Evolutionary conservation across 73 alveolate species (phyloP).

Genomic region (Stentor coeruleus): DNA sequence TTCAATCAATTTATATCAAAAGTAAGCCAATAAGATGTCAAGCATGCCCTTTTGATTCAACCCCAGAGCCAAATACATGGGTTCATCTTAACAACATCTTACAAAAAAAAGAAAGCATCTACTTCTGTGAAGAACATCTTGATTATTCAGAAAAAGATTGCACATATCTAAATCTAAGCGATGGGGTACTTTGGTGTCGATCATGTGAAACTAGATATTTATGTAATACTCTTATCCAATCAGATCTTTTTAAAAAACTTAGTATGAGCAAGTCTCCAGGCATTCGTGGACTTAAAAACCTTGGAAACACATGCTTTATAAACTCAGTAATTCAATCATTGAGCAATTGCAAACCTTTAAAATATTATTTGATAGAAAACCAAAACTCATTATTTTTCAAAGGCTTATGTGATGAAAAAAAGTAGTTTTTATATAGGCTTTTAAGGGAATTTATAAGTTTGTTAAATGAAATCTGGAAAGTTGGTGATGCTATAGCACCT

Average conservation of each 20-base stretch:
- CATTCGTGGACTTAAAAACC: background rate
- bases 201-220: background rate
- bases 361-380: too few species aligned
- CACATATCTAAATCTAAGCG: background rate
- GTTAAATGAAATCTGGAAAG: background rate
- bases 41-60: background rate
- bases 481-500: background rate
- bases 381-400: too few species aligned
- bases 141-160: background rate
- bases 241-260: too few species aligned
- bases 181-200: background rate
- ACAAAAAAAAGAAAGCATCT: background rate
- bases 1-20: too few species aligned
- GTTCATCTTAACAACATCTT: too few species aligned
- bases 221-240: background rate
- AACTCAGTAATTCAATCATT: background rate
- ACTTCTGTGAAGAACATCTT: background rate
- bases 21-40: background rate
- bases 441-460: background rate
- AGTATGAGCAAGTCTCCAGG: background rate
- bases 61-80: background rate
- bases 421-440: background rate
- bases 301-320: background rate
- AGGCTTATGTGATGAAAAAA: too few species aligned
- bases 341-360: background rate